Base-by-base conservation (phyloP, 805 yeast species). In the Sungouiozyma ichnusensis region DNA sequence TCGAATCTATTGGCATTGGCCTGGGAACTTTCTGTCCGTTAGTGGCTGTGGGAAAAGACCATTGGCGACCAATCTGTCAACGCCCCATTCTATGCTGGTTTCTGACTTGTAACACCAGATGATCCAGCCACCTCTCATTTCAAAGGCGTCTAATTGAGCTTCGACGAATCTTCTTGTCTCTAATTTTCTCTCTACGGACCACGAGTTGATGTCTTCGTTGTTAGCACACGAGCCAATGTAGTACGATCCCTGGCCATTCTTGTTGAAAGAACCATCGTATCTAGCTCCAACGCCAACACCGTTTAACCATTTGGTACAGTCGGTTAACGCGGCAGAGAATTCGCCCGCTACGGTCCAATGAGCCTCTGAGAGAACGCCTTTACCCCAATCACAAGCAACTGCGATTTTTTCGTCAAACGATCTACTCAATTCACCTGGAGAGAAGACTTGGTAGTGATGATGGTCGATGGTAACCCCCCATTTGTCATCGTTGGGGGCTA, bases 21-120 rank as follows among this genome's bases (percentile, higher is more conserved):
- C 72, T 40, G 84, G 82, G 60, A 69, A 83, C 54, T 69, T 63
- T 64, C 96, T 78, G 50, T 69, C 77, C 42, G 66, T 60, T 35
- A 86, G 66, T 20, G 97, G 96, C 60, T 76, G 81, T 37, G 97
- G 96, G 73, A 88, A 80, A 33, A 85, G 57, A 20, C 76, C 79
- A 42, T 73, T 61, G 16, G 62, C 68, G 16, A 74, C 62, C 52
- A 88, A 72, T 48, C 68, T 66, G 53, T 71, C 68, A 67, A 84
- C 72, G 64, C 85, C 95, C 97, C 97, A 88, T 61, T 88, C 96
- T 42, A 81, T 60, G 16, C 85, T 69, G 50, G 64, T 64, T 65
- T 88, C 96, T 20, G 95, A 83, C 71, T 87, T 88, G 81, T 85
- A 87, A 61, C 81, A 76, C 97, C 97, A 88, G 69, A 84, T 81